Evolutionary conservation across 1,284 basidiomycete genomes (phyloP).

Genomic region (Austroboletus novae-zelandiae): DNA sequence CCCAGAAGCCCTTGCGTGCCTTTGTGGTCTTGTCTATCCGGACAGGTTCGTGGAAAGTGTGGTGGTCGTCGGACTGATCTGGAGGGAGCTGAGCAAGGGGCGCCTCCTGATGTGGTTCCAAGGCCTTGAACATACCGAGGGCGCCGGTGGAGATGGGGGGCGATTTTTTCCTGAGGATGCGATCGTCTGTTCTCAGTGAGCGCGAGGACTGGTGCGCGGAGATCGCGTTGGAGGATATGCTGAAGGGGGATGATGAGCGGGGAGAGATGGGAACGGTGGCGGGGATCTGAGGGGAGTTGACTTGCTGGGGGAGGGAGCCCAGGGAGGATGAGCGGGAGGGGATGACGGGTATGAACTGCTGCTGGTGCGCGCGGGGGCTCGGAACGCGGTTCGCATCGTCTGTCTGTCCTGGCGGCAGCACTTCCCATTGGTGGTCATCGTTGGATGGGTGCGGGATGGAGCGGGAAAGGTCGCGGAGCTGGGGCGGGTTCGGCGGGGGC

Average conservation of each 20-base stretch:
- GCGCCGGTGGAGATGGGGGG: constrained; percentile 32
- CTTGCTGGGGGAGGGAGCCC: constrained; percentile 38
- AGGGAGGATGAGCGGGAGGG: constrained; percentile 48
- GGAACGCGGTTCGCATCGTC: constrained; percentile 21
- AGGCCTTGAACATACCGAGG: constrained; percentile 53
- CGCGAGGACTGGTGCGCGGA: constrained; percentile 11
- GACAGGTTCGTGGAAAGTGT: constrained; percentile 27
- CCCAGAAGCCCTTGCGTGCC: constrained; percentile 55
- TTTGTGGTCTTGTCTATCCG: constrained; percentile 38
- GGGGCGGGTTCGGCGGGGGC: neutral
- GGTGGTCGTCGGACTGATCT: constrained; percentile 30
- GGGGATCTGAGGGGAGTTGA: constrained; percentile 38
- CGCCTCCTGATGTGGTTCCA: constrained; percentile 48
- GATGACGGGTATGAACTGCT: constrained; percentile 35
- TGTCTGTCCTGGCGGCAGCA: constrained; percentile 23
- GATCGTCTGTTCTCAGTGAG: constrained; percentile 19
- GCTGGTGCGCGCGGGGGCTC: constrained; percentile 28
- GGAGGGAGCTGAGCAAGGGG: constrained; percentile 17
- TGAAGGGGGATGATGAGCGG: constrained; percentile 46
- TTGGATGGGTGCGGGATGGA: constrained; percentile 26
- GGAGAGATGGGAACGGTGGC: constrained; percentile 18
- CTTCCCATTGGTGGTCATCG: constrained; percentile 50
- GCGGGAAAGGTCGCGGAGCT: constrained; percentile 27
- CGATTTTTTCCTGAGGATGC: constrained; percentile 32
- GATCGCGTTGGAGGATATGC: constrained; percentile 19